These are phyloP conservation scores for Pseudozyma tsukubaensis DNA, from an alignment of 1,284 basidiomycete species.

Conservation along the genomic window DNA sequence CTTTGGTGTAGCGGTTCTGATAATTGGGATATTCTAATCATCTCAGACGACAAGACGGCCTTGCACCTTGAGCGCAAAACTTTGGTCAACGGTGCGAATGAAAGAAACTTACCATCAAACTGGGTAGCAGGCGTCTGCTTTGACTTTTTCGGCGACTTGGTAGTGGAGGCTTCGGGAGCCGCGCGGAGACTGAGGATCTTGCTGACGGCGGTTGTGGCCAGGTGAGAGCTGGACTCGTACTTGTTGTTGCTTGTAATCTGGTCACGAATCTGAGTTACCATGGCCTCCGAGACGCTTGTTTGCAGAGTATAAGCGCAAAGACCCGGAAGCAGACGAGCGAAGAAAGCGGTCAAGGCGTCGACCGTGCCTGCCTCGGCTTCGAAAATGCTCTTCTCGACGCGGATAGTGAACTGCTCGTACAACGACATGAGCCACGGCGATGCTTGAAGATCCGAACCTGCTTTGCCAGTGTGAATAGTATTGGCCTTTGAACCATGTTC, in stretches of 20 bases:
- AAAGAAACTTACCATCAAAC: conserved; percentile 25
- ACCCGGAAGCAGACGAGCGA: conserved; percentile 42
- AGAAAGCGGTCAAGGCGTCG: conserved; percentile 30
- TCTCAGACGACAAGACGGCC: conserved; percentile 22
- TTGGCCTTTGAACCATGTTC: conserved; percentile 9
- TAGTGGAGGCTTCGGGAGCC: not conserved
- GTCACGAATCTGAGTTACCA: conserved; percentile 16
- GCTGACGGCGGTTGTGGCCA: conserved; percentile 9
- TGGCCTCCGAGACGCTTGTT: conserved; percentile 11
- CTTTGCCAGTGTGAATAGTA: not conserved
- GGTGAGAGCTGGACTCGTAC: conserved; percentile 2
- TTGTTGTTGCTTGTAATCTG: conserved; percentile 3
- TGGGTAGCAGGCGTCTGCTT: not conserved
- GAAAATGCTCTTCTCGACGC: conserved; percentile 47
- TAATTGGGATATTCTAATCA: conserved; percentile 48
- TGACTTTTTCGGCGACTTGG: conserved; percentile 2
- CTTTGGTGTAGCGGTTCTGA: conserved; percentile 58
- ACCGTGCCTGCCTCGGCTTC: conserved; percentile 13
- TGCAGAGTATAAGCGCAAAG: conserved; percentile 36
- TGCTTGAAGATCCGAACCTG: conserved; percentile 21
- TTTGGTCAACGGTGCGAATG: not conserved
- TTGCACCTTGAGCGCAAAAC: not conserved
- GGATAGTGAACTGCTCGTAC: conserved; percentile 57
- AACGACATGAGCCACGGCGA: conserved; percentile 51
- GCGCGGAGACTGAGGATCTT: conserved; percentile 21